phyloP scores from a whole-genome alignment of 2,329 filamentous ascomycete genomes.

The Pseudocercospora fuligena region DNA sequence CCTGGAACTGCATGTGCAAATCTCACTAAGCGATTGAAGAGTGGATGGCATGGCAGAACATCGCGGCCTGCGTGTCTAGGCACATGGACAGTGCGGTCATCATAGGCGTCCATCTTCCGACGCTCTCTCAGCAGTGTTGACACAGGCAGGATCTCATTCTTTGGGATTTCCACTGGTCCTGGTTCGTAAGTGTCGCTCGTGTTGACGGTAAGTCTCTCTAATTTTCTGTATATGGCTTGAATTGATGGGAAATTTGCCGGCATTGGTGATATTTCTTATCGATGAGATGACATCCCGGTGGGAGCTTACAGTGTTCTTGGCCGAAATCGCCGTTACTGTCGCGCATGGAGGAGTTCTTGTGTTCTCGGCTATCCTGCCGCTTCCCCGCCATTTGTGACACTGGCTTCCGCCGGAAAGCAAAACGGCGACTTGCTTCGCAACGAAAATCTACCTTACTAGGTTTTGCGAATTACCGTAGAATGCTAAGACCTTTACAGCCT shows the following conservation, averaged over 20 bases:
- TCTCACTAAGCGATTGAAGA: slow-evolving; percentile 49
- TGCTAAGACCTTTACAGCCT: too few relatives aligned
- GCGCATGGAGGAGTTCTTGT: not conserved
- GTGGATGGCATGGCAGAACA: slow-evolving; percentile 39
- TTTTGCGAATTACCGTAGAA: too few relatives aligned
- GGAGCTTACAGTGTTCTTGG: not conserved
- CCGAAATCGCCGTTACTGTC: slow-evolving; percentile 5
- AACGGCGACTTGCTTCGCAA: too few relatives aligned
- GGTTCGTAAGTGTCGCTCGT: slow-evolving; percentile 25
- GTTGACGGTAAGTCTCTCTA: slow-evolving; percentile 25
- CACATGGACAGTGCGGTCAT: slow-evolving; percentile 35
- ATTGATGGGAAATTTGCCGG: slow-evolving; percentile 25
- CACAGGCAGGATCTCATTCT: slow-evolving; percentile 23
- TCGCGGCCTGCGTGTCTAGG: slow-evolving; percentile 25
- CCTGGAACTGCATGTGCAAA: slow-evolving; percentile 44
- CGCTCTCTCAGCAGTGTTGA: slow-evolving; percentile 22
- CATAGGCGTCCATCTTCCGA: slow-evolving; percentile 28
- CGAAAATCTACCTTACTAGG: too few relatives aligned
- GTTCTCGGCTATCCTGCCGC: slow-evolving; percentile 6
- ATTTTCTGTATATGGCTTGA: slow-evolving; percentile 25
- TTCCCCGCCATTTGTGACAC: slow-evolving; percentile 5
- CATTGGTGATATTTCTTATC: slow-evolving; percentile 15
- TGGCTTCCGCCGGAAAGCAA: too few relatives aligned
- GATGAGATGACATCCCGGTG: not conserved
- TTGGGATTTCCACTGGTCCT: slow-evolving; percentile 12